Conservation (phyloP, 371 early-diverging fungal genomes). For the Apophysomyces ossiformis region DNA sequence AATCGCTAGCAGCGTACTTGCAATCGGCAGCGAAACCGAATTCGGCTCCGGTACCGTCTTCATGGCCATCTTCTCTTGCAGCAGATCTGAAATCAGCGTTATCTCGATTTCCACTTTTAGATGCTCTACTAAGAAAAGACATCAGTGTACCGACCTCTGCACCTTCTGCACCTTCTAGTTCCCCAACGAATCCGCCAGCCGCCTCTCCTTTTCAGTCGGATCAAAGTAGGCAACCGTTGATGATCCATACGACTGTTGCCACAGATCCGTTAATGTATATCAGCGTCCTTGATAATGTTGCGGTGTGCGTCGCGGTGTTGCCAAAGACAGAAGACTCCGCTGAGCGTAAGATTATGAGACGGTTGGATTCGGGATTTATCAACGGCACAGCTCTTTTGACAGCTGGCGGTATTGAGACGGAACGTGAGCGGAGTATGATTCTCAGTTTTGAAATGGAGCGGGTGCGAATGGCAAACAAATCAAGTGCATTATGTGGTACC, state of each 20-base stretch:
- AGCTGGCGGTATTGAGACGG: slow-evolving; percentile 80
- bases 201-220: neutral
- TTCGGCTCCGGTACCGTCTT: neutral
- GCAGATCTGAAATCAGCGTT: slow-evolving; percentile 17
- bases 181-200: neutral
- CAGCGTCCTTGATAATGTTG: slow-evolving; percentile 65
- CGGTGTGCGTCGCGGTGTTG: slow-evolving; percentile 64
- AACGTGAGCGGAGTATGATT: slow-evolving; percentile 74
- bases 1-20: slow-evolving; percentile 12
- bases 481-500: slow-evolving; percentile 70
- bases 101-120: slow-evolving; percentile 14
- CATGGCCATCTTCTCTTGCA: slow-evolving; percentile 2
- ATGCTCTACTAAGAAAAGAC: slow-evolving; percentile 31
- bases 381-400: slow-evolving; percentile 77
- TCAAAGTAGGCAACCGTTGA: slow-evolving; percentile 9
- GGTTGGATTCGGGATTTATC: slow-evolving; percentile 73
- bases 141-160: neutral
- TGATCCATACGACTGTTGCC: slow-evolving; percentile 17
- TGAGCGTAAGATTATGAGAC: slow-evolving; percentile 59
- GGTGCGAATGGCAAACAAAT: slow-evolving; percentile 65
- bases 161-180: neutral
- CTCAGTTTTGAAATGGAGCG: slow-evolving; percentile 77
- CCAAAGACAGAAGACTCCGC: slow-evolving; percentile 39
- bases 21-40: slow-evolving; percentile 6
- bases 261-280: slow-evolving; percentile 58